These are phyloP conservation scores for Fusarium domesticum DNA, from an alignment of 2,329 filamentous ascomycete genomes.

Conservation along the genomic window DNA sequence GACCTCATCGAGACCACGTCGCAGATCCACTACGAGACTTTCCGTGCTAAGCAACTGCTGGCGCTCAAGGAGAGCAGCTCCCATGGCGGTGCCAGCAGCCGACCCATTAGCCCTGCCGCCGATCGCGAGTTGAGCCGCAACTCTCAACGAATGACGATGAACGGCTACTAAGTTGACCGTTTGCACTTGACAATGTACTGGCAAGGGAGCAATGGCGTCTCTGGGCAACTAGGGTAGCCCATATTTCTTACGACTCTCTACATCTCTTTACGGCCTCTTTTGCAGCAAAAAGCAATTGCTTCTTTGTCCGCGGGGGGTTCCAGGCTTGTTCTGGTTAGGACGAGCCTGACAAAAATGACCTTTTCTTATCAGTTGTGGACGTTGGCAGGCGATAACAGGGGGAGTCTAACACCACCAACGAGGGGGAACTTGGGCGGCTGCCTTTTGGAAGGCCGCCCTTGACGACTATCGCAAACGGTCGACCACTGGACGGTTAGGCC, in stretches of 20 bases:
- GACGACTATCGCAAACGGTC: slow-evolving; percentile 2
- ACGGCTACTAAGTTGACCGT: slow-evolving; percentile 73
- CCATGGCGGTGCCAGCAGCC: slow-evolving; percentile 69
- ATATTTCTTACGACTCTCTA: slow-evolving; percentile 32
- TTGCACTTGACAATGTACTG: slow-evolving; percentile 31
- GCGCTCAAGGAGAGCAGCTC: slow-evolving; percentile 98
- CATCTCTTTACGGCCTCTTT: slow-evolving; percentile 32
- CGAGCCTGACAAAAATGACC: slow-evolving; percentile 15
- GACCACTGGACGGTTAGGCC: slow-evolving; percentile 1
- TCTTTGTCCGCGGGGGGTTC: slow-evolving; percentile 20
- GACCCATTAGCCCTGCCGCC: slow-evolving; percentile 92
- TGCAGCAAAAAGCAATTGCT: slow-evolving; percentile 28
- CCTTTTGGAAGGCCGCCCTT: slow-evolving; percentile 1
- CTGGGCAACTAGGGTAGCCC: slow-evolving; percentile 29
- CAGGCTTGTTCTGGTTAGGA: slow-evolving; percentile 13
- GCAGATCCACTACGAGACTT: slow-evolving; percentile 99
- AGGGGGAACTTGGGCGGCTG: slow-evolving; percentile 8
- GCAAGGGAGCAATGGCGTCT: slow-evolving; percentile 36
- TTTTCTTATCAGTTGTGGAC: slow-evolving; percentile 18
- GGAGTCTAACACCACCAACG: slow-evolving; percentile 2
- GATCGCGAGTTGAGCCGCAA: slow-evolving; percentile 95
- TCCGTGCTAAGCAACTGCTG: slow-evolving; percentile 98
- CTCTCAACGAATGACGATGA: slow-evolving; percentile 98
- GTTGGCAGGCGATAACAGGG: slow-evolving; percentile 23
- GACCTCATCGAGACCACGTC: slow-evolving; percentile 99